A percentile compares a stretch with the other conserved stretches of the same genome.
These are phyloP conservation scores for Fraxinus paxiana DNA, from an alignment of 305 asterid species.

Conservation along the genomic window DNA sequence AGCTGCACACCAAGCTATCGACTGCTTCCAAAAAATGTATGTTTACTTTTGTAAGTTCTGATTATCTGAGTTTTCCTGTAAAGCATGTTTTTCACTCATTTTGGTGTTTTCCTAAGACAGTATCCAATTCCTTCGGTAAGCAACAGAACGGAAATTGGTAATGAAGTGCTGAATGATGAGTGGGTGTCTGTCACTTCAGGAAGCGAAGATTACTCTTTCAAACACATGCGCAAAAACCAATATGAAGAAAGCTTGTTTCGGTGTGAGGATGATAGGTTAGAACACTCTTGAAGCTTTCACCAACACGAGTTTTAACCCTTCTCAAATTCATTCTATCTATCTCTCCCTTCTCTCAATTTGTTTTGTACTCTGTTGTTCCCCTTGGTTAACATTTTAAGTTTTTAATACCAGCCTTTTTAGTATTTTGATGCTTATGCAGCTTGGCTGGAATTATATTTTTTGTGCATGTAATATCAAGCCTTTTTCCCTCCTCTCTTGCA, in stretches of 20 bases:
- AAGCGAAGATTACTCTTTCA: slow-evolving; percentile 97
- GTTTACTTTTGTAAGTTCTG: slow-evolving; percentile 26
- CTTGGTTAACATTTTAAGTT: slow-evolving; percentile 20
- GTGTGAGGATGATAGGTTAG: slow-evolving; percentile 97
- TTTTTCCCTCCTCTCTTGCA: slow-evolving; percentile 14
- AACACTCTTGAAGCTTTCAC: slow-evolving; percentile 25
- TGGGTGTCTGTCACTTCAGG: slow-evolving; percentile 99
- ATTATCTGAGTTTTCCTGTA: slow-evolving; percentile 20
- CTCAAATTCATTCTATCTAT: slow-evolving; percentile 3
- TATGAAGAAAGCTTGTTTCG: slow-evolving; percentile 97
- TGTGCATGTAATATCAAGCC: neutral
- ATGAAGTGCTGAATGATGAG: slow-evolving; percentile 78
- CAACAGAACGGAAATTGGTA: slow-evolving; percentile 68
- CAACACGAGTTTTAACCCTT: slow-evolving; percentile 21
- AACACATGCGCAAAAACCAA: slow-evolving; percentile 98
- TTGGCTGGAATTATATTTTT: slow-evolving; percentile 4
- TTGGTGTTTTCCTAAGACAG: slow-evolving; percentile 46
- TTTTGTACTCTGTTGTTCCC: slow-evolving; percentile 17
- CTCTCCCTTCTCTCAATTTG: slow-evolving; percentile 9
- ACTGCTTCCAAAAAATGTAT: slow-evolving; percentile 88
- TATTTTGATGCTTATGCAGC: slow-evolving; percentile 16
- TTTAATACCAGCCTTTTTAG: neutral
- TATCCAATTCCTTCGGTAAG: slow-evolving; percentile 84
- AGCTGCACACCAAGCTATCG: slow-evolving; percentile 96
- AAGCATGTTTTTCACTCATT: slow-evolving; percentile 31